A percentile compares a stretch with the other conserved stretches of the same genome.
Conservation (phyloP, 2,329 filamentous ascomycete species). For the Arachnomyces sp. region DNA sequence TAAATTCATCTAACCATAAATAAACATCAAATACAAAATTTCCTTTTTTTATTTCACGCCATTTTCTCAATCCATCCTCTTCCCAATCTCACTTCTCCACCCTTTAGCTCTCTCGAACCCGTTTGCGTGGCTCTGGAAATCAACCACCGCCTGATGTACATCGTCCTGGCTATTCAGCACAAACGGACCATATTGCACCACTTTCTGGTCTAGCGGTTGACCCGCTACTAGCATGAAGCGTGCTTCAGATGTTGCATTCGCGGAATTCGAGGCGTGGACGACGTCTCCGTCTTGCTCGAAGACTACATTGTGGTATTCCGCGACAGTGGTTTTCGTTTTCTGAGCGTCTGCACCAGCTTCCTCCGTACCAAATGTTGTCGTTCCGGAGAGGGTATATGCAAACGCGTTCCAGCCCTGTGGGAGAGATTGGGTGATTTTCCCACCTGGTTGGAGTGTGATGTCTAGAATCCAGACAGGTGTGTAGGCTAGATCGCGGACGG, state of each 20-base stretch:
- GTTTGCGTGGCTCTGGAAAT: slow-evolving; percentile 65
- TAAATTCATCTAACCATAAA: no score
- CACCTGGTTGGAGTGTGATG: slow-evolving; percentile 70
- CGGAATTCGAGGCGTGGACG: slow-evolving; percentile 62
- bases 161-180: slow-evolving; percentile 66
- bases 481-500: slow-evolving; percentile 82
- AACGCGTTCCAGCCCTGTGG: slow-evolving; percentile 85
- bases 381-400: slow-evolving; percentile 73
- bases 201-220: slow-evolving; percentile 68
- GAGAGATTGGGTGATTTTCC: slow-evolving; percentile 64
- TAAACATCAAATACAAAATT: no score
- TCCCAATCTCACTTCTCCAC: slow-evolving; percentile 83
- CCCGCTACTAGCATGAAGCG: slow-evolving; percentile 64
- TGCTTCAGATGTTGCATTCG: slow-evolving; percentile 51
- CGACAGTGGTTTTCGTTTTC: slow-evolving; percentile 43
- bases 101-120: slow-evolving; percentile 72
- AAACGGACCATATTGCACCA: slow-evolving; percentile 80
- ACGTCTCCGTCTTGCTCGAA: slow-evolving; percentile 74
- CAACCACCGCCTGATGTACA: slow-evolving; percentile 67
- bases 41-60: no score
- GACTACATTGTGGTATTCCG: slow-evolving; percentile 78
- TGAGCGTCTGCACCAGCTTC: slow-evolving; percentile 19
- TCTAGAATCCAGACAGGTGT: slow-evolving; percentile 97
- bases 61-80: slow-evolving; percentile 61
- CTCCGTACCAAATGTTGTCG: slow-evolving; percentile 52